phyloP scores from a whole-genome alignment of 164 flowering plant species.

The Nymphaea thermarum region DNA sequence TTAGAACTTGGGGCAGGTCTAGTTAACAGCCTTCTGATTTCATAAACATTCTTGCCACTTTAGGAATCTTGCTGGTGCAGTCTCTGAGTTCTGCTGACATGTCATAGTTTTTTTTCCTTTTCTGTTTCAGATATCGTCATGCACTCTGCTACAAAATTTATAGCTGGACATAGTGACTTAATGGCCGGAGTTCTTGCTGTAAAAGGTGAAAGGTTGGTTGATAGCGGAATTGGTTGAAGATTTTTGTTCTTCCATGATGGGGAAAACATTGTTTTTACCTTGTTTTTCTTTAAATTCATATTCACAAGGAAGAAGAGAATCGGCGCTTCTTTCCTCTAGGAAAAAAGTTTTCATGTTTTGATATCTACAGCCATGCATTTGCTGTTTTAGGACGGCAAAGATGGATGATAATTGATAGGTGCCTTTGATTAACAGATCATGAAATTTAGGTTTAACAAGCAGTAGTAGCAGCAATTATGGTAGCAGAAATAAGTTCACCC shows the following conservation, averaged over 20 bases:
- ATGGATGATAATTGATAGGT: no score
- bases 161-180: constrained; percentile 90
- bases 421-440: no score
- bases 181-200: constrained; percentile 97
- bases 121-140: constrained; percentile 74
- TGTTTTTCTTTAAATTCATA: neutral
- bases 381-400: neutral
- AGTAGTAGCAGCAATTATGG: no score
- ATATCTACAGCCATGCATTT: neutral
- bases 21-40: neutral
- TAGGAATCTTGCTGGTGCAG: no score
- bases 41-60: neutral
- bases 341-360: neutral
- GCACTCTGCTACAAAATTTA: constrained; percentile 97
- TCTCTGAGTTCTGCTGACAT: no score
- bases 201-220: constrained; percentile 72
- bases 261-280: neutral
- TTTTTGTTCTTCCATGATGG: no score
- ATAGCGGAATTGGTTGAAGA: neutral
- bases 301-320: neutral
- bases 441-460: no score
- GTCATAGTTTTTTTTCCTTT: neutral
- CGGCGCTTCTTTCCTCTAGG: neutral
- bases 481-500: no score
- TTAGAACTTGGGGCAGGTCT: constrained; percentile 94